phyloP scores from a whole-genome alignment of 1,284 basidiomycete species.

The Ceratobasidium sp. region DNA sequence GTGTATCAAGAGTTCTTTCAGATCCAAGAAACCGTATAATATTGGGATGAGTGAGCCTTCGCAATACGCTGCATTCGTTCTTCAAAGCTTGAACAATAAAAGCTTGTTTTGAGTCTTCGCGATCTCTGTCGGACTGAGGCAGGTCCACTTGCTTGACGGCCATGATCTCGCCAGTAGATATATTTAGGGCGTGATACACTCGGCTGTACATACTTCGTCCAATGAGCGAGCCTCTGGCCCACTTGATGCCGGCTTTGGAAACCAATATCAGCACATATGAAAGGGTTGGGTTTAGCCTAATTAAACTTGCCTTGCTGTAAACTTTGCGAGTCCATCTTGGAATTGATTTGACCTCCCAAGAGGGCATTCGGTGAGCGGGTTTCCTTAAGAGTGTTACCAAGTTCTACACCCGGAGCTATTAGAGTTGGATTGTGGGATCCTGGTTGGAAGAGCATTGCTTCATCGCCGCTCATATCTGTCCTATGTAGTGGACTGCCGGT shows the following conservation, averaged over 20 bases:
- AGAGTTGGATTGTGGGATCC: neutral
- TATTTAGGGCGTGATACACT: conserved; percentile 97
- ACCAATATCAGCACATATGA: conserved; percentile 43
- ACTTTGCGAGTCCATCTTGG: conserved; percentile 36
- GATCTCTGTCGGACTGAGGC: conserved; percentile 88
- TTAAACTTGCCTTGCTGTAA: conserved; percentile 19
- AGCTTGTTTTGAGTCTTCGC: conserved; percentile 83
- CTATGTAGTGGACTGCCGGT: no score
- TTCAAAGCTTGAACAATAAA: conserved; percentile 91
- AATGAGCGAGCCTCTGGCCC: conserved; percentile 97
- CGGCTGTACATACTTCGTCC: conserved; percentile 97
- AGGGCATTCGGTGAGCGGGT: no score
- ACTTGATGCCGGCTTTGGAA: conserved; percentile 87
- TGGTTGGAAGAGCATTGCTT: neutral
- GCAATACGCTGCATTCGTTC: conserved; percentile 92
- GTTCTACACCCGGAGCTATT: neutral
- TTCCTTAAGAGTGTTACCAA: neutral
- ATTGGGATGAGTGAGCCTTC: conserved; percentile 95
- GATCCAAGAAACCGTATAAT: conserved; percentile 98
- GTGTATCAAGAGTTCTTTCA: conserved; percentile 87
- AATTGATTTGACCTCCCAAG: no score
- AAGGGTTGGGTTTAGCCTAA: conserved; percentile 41
- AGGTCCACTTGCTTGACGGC: conserved; percentile 99
- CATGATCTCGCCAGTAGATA: conserved; percentile 98
- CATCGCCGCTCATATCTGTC: no score